Conservation (phyloP, 2,329 filamentous ascomycete genomes). For the Aspergillus ruber region DNA sequence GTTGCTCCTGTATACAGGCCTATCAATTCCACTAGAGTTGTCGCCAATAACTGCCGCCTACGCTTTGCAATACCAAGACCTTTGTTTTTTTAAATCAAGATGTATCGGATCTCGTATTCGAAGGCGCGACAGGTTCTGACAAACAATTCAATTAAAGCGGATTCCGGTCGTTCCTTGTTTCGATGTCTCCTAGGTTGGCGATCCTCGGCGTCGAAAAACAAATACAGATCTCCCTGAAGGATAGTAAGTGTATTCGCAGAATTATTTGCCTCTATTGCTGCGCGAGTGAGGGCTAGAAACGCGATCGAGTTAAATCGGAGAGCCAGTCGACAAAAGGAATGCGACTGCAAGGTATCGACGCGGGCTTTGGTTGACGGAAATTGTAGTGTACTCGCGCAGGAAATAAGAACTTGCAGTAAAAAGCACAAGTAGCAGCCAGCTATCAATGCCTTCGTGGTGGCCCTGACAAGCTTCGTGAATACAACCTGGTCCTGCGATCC, state of each 20-base stretch:
- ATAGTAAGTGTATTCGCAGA: constrained; percentile 2
- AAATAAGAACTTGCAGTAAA: constrained; percentile 6
- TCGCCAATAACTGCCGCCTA: not conserved
- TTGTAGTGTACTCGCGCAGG: constrained; percentile 4
- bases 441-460: constrained; percentile 14
- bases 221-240: not conserved
- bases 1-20: not conserved
- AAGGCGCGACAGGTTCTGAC: not conserved
- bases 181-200: not conserved
- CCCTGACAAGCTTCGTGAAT: constrained; percentile 8
- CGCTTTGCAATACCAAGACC: not conserved
- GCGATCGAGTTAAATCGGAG: constrained; percentile 14
- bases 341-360: constrained; percentile 10
- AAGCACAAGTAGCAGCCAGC: constrained; percentile 1
- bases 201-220: not conserved
- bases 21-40: not conserved
- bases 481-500: constrained; percentile 14
- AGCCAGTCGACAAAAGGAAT: constrained; percentile 10
- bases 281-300: not conserved
- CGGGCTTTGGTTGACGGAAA: constrained; percentile 3
- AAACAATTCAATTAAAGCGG: not conserved
- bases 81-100: not conserved
- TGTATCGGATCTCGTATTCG: not conserved
- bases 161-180: not conserved
- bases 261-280: constrained; percentile 3